phyloP scores from a whole-genome alignment of 371 early-diverging fungal genomes.

The Syncephalis plumigaleata region DNA sequence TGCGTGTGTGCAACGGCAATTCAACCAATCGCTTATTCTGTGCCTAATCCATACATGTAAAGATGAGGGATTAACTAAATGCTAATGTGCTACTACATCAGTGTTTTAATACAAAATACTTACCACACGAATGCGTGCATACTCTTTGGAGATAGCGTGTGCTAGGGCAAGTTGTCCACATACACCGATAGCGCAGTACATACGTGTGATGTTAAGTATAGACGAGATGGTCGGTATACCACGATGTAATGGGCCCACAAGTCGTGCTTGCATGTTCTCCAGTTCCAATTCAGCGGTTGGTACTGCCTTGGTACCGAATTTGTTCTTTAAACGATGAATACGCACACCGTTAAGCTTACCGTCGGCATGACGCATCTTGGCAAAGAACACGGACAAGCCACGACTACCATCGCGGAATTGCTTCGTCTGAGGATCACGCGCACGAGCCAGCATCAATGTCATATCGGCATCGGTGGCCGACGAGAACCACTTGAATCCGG shows the following conservation, averaged over 20 bases:
- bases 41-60: slow-evolving; percentile 6
- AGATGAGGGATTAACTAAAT: too few relatives aligned
- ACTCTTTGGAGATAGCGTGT: slow-evolving; percentile 33
- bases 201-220: slow-evolving; percentile 44
- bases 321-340: slow-evolving; percentile 43
- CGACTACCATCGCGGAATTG: slow-evolving; percentile 20
- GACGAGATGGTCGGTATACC: slow-evolving; percentile 41
- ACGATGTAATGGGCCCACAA: slow-evolving; percentile 29
- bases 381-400: slow-evolving; percentile 39
- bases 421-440: slow-evolving; percentile 19
- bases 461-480: slow-evolving; percentile 50
- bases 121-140: slow-evolving; percentile 30
- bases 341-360: slow-evolving; percentile 31
- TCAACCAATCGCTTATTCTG: slow-evolving; percentile 17
- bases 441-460: slow-evolving; percentile 40
- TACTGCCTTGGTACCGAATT: slow-evolving; percentile 42
- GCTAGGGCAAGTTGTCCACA: slow-evolving; percentile 22
- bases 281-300: slow-evolving; percentile 57
- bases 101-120: background rate
- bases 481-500: slow-evolving; percentile 58
- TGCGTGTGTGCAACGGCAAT: slow-evolving; percentile 38
- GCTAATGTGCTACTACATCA: background rate
- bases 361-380: slow-evolving; percentile 26
- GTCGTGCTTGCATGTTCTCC: slow-evolving; percentile 27
- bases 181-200: slow-evolving; percentile 33